Percentiles rank a stretch among this genome's conserved stretches.
These are phyloP conservation scores for Luffa acutangula DNA, from an alignment of 306 rosid species.

Conservation along the genomic window DNA sequence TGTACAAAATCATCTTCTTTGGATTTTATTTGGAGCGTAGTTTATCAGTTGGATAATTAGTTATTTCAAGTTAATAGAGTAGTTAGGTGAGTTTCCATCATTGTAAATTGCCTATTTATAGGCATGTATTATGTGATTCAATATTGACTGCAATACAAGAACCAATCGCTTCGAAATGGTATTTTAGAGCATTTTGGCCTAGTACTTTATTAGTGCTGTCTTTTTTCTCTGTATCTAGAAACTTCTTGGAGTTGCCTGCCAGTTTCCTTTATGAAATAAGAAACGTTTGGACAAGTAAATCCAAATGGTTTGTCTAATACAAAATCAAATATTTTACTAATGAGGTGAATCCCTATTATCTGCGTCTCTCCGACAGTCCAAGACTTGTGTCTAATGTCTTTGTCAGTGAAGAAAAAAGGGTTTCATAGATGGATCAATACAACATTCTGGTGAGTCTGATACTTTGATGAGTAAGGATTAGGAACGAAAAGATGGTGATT, in stretches of 20 bases:
- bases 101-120: not conserved
- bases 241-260: not conserved
- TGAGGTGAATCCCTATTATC: not conserved
- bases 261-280: not conserved
- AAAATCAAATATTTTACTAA: not conserved
- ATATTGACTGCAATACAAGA: not conserved
- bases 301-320: not conserved
- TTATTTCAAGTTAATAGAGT: not conserved
- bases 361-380: not conserved
- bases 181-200: not conserved
- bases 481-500: not conserved
- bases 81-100: not conserved
- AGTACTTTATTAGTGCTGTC: not conserved
- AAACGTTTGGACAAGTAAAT: not conserved
- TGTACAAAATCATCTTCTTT: not conserved
- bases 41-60: not conserved
- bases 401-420: not conserved
- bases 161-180: not conserved
- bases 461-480: not conserved
- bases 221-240: not conserved
- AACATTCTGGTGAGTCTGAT: not conserved
- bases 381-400: not conserved
- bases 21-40: not conserved
- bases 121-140: not conserved
- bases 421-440: not conserved